Evolutionary conservation across 1,284 basidiomycete genomes (phyloP).

Genomic region (Papiliotrema terrestris): DNA sequence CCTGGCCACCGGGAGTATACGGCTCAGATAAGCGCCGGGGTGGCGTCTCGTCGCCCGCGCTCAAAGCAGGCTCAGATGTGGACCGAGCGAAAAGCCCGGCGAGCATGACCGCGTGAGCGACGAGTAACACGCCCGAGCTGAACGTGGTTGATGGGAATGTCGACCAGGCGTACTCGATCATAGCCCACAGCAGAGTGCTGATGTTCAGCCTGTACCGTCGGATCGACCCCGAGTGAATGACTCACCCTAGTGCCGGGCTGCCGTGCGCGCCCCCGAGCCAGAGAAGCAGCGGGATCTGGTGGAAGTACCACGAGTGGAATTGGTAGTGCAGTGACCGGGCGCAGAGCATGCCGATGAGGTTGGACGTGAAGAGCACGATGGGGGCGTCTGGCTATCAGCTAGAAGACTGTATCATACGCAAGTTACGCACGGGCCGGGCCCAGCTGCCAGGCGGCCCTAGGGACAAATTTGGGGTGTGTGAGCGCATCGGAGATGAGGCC

Average conservation of each 20-base stretch:
- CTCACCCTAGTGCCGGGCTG: slow-evolving; percentile 24
- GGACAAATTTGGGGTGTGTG: no score
- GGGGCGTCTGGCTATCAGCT: slow-evolving; percentile 61
- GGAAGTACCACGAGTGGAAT: slow-evolving; percentile 97
- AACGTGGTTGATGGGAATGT: slow-evolving; percentile 72
- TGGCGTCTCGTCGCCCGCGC: no score
- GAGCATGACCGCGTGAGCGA: no score
- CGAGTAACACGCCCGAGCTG: slow-evolving; percentile 55
- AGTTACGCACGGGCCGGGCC: no score
- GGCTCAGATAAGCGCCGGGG: no score
- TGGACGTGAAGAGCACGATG: slow-evolving; percentile 81
- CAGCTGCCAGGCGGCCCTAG: no score
- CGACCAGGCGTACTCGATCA: slow-evolving; percentile 84
- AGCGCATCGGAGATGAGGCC: no score
- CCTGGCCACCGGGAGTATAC: no score
- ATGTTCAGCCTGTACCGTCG: neutral
- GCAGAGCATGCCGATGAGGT: slow-evolving; percentile 85
- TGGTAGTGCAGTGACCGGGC: slow-evolving; percentile 98
- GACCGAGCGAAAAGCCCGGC: no score
- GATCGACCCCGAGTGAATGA: neutral
- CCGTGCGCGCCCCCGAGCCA: slow-evolving; percentile 31
- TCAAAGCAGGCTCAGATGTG: no score
- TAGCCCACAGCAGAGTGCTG: slow-evolving; percentile 61
- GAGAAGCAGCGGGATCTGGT: slow-evolving; percentile 81
- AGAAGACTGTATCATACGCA: neutral